phyloP scores from a whole-genome alignment of 352 stramenopile genomes.

The Phytophthora nicotianae region DNA sequence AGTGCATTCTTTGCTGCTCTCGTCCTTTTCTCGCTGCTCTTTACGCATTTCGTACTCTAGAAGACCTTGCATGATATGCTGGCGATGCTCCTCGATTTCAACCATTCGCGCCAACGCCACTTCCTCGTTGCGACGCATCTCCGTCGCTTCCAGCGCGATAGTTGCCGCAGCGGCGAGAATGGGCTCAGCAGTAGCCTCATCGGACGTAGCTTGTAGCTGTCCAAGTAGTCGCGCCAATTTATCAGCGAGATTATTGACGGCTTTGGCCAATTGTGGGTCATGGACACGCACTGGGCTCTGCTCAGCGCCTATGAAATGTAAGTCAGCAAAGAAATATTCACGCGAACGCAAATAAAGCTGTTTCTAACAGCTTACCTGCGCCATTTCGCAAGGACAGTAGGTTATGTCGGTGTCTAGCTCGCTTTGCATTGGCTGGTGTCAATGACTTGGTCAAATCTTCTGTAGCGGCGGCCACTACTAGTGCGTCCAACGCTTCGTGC shows the following conservation, averaged over 20 bases:
- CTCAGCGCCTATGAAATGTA: conserved; percentile 8
- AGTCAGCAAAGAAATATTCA: conserved; percentile 5
- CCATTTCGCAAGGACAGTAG: neutral
- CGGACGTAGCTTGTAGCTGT: conserved; percentile 33
- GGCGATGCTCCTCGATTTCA: conserved; percentile 66
- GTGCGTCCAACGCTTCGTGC: conserved; percentile 30
- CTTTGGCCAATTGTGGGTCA: conserved; percentile 61
- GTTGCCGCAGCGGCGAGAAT: conserved; percentile 37
- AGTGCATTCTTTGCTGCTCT: conserved; percentile 7
- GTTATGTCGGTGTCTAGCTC: conserved; percentile 11
- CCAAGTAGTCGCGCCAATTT: conserved; percentile 48
- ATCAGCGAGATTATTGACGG: conserved; percentile 61
- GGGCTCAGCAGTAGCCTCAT: conserved; percentile 20
- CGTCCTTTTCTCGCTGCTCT: conserved; percentile 27
- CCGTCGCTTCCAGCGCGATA: conserved; percentile 52
- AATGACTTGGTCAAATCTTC: conserved; percentile 6
- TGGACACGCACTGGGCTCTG: conserved; percentile 47
- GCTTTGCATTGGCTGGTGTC: conserved; percentile 26
- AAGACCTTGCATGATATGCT: conserved; percentile 67
- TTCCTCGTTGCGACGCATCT: conserved; percentile 56
- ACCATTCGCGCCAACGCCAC: conserved; percentile 50
- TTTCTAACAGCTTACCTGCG: conserved; percentile 12
- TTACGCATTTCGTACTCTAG: conserved; percentile 67
- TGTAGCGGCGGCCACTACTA: conserved; percentile 26
- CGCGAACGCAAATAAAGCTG: neutral